Conservation (phyloP, 805 yeast species). For the Suhomyces xylopsoci region DNA sequence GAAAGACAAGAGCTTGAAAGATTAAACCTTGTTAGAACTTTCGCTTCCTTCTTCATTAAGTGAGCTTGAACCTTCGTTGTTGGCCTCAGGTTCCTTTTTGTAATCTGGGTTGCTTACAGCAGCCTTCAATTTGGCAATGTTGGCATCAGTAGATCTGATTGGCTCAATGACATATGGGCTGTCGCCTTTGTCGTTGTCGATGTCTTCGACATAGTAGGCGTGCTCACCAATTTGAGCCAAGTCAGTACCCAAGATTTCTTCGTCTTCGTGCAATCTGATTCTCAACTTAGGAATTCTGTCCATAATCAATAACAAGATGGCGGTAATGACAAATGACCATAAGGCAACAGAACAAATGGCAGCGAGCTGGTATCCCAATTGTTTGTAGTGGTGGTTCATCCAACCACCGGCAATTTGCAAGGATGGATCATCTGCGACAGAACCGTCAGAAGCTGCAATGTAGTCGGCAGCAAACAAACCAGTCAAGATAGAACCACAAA, state of each 20-base stretch:
- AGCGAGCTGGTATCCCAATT: slow-evolving; percentile 86
- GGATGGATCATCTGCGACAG: slow-evolving; percentile 33
- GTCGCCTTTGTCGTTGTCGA: slow-evolving; percentile 17
- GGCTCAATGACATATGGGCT: slow-evolving; percentile 70
- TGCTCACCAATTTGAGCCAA: slow-evolving; percentile 87
- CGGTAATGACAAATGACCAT: slow-evolving; percentile 76
- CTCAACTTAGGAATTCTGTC: slow-evolving; percentile 78
- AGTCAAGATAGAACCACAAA: slow-evolving; percentile 76
- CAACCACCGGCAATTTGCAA: slow-evolving; percentile 71
- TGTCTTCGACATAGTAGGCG: slow-evolving; percentile 61
- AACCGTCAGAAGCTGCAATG: slow-evolving; percentile 79
- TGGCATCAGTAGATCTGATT: slow-evolving; percentile 56
- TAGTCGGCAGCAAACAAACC: slow-evolving; percentile 93
- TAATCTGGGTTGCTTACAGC: slow-evolving; percentile 12
- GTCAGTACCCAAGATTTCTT: slow-evolving; percentile 87
- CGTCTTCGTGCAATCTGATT: slow-evolving; percentile 80
- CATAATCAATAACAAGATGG: slow-evolving; percentile 61
- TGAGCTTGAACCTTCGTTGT: slow-evolving; percentile 11
- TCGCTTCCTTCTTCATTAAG: slow-evolving; percentile 17
- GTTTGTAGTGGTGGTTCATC: slow-evolving; percentile 78
- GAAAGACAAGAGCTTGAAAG: background rate
- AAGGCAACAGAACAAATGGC: slow-evolving; percentile 66
- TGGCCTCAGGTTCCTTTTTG: slow-evolving; percentile 7
- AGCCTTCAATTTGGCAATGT: slow-evolving; percentile 31
- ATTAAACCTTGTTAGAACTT: slow-evolving; percentile 8